These are phyloP conservation scores for Nakaseomyces delphensis DNA, from an alignment of 1,139 yeast species.

Conservation along the genomic window DNA sequence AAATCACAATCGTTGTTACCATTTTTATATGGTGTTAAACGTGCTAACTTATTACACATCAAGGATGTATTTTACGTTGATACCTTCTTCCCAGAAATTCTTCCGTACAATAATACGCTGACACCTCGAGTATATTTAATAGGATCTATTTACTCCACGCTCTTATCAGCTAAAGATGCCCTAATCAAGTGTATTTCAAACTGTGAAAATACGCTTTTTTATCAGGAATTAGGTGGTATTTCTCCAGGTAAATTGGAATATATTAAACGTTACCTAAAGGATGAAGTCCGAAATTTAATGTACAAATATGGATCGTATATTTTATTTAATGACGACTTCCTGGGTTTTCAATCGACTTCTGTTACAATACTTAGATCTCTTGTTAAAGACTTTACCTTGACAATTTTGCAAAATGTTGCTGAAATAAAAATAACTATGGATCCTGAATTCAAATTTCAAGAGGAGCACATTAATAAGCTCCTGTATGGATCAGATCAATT, in stretches of 20 bases:
- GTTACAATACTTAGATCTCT: slow-evolving; percentile 16
- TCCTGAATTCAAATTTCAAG: slow-evolving; percentile 9
- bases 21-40: slow-evolving; percentile 14
- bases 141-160: slow-evolving; percentile 15
- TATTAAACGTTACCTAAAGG: slow-evolving; percentile 15
- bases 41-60: slow-evolving; percentile 14
- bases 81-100: slow-evolving; percentile 14
- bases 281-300: slow-evolving; percentile 22
- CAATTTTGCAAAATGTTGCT: slow-evolving; percentile 23
- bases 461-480: slow-evolving; percentile 10
- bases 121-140: slow-evolving; percentile 16
- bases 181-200: slow-evolving; percentile 9
- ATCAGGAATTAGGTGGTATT: slow-evolving; percentile 15
- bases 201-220: slow-evolving; percentile 13
- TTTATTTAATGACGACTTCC: slow-evolving; percentile 13
- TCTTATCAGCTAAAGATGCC: slow-evolving; percentile 16
- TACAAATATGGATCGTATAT: slow-evolving; percentile 24
- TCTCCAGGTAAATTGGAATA: slow-evolving; percentile 22
- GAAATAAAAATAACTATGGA: slow-evolving; percentile 20
- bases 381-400: slow-evolving; percentile 22
- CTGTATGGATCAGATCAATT: neutral
- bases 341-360: slow-evolving; percentile 24
- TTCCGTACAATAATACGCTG: neutral
- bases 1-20: slow-evolving; percentile 10
- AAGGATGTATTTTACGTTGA: slow-evolving; percentile 12